Percentiles rank a stretch among this genome's conserved stretches.
Conservation (phyloP, 164 flowering plant genomes). For the Dillenia suffruticosa region DNA sequence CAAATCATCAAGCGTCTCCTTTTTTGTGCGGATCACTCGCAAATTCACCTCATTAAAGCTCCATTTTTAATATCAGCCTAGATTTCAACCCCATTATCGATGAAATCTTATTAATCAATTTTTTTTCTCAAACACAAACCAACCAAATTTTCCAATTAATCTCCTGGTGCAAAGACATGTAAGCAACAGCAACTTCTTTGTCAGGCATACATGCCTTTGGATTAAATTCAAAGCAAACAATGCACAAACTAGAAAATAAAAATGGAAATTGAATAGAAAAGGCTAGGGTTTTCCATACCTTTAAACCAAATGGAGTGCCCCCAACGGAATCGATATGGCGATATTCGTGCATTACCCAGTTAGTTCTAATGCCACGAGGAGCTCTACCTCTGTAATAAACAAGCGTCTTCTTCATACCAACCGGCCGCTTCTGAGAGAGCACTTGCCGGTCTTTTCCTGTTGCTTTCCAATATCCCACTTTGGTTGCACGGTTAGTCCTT, state of each 20-base stretch:
- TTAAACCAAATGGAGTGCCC: constrained; percentile 24
- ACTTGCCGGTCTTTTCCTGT: constrained; percentile 62
- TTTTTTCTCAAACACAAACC: too few species aligned
- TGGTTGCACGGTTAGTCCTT: constrained; percentile 65
- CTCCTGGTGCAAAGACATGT: too few species aligned
- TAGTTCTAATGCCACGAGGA: constrained; percentile 61
- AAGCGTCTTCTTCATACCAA: constrained; percentile 78
- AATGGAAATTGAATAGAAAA: constrained; percentile 3
- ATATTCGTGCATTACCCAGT: constrained; percentile 82
- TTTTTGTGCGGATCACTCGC: too few species aligned
- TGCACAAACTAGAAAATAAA: neutral
- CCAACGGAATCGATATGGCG: constrained; percentile 36
- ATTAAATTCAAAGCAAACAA: too few species aligned
- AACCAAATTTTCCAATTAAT: too few species aligned
- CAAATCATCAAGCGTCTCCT: too few species aligned
- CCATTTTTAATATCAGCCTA: too few species aligned
- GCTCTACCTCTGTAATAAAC: constrained; percentile 70
- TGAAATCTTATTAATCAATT: too few species aligned
- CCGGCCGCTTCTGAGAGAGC: constrained; percentile 33
- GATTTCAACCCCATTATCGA: too few species aligned
- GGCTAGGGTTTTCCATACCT: constrained; percentile 16
- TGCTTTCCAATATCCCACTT: constrained; percentile 73
- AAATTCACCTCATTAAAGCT: too few species aligned
- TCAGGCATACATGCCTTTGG: too few species aligned
- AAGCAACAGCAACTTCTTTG: too few species aligned